These are phyloP conservation scores for Pseudonitzschia multistriata DNA, from an alignment of 108 stramenopile species.

Conservation along the genomic window DNA sequence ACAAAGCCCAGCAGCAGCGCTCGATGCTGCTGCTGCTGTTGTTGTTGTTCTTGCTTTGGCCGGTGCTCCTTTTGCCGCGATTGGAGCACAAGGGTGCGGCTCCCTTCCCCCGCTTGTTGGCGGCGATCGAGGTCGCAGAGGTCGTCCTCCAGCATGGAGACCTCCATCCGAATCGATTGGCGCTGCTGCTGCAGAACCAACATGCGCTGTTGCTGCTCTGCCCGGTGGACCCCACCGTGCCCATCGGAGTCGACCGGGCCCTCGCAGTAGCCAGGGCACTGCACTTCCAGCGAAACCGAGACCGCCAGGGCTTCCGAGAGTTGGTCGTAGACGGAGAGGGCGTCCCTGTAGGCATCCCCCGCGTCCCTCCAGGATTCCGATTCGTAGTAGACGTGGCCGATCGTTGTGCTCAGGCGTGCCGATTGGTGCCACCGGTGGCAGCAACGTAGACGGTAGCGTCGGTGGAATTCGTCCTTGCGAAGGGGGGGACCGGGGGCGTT, in stretches of 20 bases:
- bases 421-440: background rate
- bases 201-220: background rate
- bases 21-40: background rate
- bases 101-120: slow-evolving; percentile 4
- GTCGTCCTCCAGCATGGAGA: background rate
- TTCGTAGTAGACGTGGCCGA: slow-evolving; percentile 22
- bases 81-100: background rate
- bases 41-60: background rate
- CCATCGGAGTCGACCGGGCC: background rate
- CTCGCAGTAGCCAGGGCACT: too few relatives aligned
- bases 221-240: background rate
- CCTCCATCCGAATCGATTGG: background rate
- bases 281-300: too few relatives aligned
- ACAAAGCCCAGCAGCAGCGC: background rate
- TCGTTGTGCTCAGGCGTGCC: slow-evolving; percentile 26
- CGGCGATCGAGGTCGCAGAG: background rate
- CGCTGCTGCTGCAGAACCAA: background rate
- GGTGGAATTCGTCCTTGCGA: background rate
- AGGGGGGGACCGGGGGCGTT: background rate
- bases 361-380: slow-evolving; percentile 11
- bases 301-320: background rate
- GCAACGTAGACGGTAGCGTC: background rate
- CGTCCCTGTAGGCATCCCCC: slow-evolving; percentile 26
- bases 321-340: slow-evolving; percentile 15
- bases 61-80: background rate